Evolutionary conservation across 2,329 filamentous ascomycete genomes (phyloP).

Genomic region (Colletotrichum shisoi): DNA sequence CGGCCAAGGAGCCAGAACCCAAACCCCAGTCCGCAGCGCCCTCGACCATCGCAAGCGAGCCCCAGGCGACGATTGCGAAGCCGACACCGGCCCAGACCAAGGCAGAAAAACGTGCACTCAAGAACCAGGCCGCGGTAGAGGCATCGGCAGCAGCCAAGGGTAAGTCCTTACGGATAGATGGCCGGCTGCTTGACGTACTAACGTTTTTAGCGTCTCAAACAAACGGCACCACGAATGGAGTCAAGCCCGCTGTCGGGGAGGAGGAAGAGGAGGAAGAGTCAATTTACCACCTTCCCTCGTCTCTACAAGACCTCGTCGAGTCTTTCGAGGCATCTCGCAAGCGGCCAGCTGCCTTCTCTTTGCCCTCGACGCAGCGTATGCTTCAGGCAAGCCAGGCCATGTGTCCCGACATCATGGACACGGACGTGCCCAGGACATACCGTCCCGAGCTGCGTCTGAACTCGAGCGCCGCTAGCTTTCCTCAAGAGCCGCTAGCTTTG

Average conservation of each 20-base stretch:
- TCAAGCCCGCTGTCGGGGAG: constrained; percentile 56
- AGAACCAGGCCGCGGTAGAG: constrained; percentile 55
- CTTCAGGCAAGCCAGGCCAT: constrained; percentile 76
- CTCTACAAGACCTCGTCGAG: constrained; percentile 87
- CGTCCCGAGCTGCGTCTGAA: constrained; percentile 82
- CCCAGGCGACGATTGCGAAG: constrained; percentile 42
- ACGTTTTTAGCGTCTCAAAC: constrained; percentile 51
- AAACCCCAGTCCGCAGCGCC: constrained; percentile 46
- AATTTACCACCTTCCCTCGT: constrained; percentile 90
- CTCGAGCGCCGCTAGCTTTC: constrained; percentile 80
- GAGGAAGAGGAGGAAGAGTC: constrained; percentile 76
- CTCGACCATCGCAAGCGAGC: constrained; percentile 43
- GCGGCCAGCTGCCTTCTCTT: constrained; percentile 66
- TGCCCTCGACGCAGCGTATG: constrained; percentile 75
- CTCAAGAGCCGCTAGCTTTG: constrained; percentile 88
- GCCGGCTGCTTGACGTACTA: constrained; percentile 5
- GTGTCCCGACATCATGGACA: constrained; percentile 78
- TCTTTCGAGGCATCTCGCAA: constrained; percentile 86
- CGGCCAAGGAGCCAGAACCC: constrained; percentile 49
- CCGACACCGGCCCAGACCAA: constrained; percentile 48
- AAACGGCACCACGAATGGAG: constrained; percentile 63
- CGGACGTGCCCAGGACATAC: constrained; percentile 84
- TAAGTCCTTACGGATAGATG: constrained; percentile 44
- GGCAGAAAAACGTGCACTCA: constrained; percentile 53
- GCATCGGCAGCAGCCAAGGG: constrained; percentile 56